Base-by-base conservation (phyloP, 1,284 basidiomycete genomes). In the Cryptococcus wingfieldii region DNA sequence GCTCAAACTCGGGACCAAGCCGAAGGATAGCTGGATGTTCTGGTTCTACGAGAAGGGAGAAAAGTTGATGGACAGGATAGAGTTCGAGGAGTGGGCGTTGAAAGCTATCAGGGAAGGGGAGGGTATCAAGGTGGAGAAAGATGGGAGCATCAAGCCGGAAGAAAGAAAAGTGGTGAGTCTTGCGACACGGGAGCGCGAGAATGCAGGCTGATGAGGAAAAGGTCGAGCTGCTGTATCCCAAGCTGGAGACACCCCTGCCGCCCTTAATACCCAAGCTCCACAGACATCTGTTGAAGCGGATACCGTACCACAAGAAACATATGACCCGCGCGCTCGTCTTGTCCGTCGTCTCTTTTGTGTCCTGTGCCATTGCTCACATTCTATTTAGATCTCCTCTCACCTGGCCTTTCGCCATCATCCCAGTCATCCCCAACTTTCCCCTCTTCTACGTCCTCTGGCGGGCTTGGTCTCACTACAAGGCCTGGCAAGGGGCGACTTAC, bases 401-500 rank as follows among this genome's bases (percentile, higher is more conserved):
- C 14, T 68, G 63, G 50, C 79, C 79, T 9, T 77, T 80, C 59
- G 79, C 77, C 25, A 70, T 79, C 50, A 68, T 80, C 48, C 79
- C 79, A 27, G 51, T 80, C 61, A 63, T 80, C 13, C 79, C 79
- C 51, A 80, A 80, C 65, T 76, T 75, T 59, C 76, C 77, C 4
- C 64, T 79, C 46, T 79, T 80, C 70, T 79, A 79, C 72, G 75
- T 79, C 44, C 69, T 79, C 9, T 80, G 78, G 77, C 67, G 78
- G 55, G 77, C 77, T 18, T 80, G 77, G 76, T 74, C 71, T 13
- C 78, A 80, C 56, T 77, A 72, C 67, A 74, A 71, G 61, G 75
- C 76, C 1, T 78, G 71, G 70, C 62, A 75, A 56, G 78, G 78
- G 31, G 72, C 70, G 8, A 58, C 55, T 10, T 77, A 75, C 61